phyloP scores from a whole-genome alignment of 192 early-diverging fungal genomes.

The Chytriomyces sp. region DNA sequence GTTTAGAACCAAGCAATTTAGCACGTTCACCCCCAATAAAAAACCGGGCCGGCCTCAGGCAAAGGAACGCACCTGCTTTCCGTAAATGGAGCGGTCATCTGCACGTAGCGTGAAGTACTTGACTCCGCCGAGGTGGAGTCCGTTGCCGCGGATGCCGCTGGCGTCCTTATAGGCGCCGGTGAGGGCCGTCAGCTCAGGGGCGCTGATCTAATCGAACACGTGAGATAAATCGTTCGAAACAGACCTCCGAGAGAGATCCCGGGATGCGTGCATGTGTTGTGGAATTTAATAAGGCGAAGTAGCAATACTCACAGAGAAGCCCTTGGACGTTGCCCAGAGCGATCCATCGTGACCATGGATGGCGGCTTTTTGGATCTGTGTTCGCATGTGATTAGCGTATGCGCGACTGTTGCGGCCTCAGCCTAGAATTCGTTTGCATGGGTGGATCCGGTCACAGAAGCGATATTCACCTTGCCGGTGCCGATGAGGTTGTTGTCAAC shows the following conservation, averaged over 20 bases:
- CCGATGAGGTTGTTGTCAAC: constrained; percentile 79
- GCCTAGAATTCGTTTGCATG: not conserved
- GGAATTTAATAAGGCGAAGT: not conserved
- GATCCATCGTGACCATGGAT: constrained; percentile 84
- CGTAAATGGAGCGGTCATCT: constrained; percentile 72
- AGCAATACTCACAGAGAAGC: constrained; percentile 71
- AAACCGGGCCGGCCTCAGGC: not conserved
- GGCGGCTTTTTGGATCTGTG: constrained; percentile 59
- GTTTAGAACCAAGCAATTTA: not conserved
- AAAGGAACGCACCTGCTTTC: constrained; percentile 64
- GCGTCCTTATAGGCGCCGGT: constrained; percentile 66
- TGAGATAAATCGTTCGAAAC: not conserved
- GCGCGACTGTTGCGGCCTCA: not conserved
- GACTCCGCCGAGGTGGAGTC: constrained; percentile 63
- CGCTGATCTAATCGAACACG: constrained; percentile 47
- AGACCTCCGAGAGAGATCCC: not conserved
- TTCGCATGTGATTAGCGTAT: not conserved
- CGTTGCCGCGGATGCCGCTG: constrained; percentile 58
- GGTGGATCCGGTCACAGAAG: not conserved
- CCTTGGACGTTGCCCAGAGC: constrained; percentile 77
- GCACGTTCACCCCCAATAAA: not conserved
- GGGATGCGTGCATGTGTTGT: not conserved
- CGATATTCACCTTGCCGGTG: constrained; percentile 59
- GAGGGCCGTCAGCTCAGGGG: constrained; percentile 60
- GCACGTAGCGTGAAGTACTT: constrained; percentile 78